phyloP scores from a whole-genome alignment of 805 yeast genomes.

The Kodamaea hsintzibuensis region DNA sequence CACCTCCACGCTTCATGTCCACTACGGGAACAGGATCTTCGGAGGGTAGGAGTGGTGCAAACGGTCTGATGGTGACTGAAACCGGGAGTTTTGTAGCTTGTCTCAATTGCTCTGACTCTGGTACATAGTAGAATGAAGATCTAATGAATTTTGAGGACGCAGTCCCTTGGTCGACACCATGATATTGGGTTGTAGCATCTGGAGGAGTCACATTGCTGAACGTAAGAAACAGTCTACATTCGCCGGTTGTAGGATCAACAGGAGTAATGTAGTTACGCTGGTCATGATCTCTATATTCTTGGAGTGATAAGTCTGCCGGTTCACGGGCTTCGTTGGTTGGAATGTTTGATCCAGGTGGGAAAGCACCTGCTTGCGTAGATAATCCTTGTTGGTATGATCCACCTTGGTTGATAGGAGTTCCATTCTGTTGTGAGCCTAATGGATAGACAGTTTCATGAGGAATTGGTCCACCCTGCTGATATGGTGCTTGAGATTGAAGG shows the following conservation, averaged over 20 bases:
- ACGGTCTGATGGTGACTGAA: slow-evolving; percentile 80
- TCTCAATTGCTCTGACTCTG: slow-evolving; percentile 69
- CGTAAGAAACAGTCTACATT: slow-evolving; percentile 57
- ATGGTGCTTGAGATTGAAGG: neutral
- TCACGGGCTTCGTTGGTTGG: neutral
- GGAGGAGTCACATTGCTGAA: slow-evolving; percentile 84
- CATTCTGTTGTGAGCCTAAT: neutral
- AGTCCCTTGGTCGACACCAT: slow-evolving; percentile 77
- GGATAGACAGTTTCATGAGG: neutral
- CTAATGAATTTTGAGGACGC: slow-evolving; percentile 80
- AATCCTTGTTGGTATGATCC: neutral
- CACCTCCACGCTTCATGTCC: slow-evolving; percentile 47
- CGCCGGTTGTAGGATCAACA: slow-evolving; percentile 16
- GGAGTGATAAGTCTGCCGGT: slow-evolving; percentile 11
- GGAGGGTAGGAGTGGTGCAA: slow-evolving; percentile 57
- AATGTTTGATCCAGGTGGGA: neutral
- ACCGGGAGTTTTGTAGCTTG: slow-evolving; percentile 74
- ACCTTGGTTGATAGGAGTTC: neutral
- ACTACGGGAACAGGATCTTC: slow-evolving; percentile 67
- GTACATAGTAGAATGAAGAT: slow-evolving; percentile 79
- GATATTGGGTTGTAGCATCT: slow-evolving; percentile 68
- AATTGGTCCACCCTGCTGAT: neutral
- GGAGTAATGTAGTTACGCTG: slow-evolving; percentile 27
- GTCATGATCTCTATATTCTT: slow-evolving; percentile 19
- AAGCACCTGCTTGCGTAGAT: neutral